Base-by-base conservation (phyloP, 805 yeast genomes). In the Saccharomyces kudriavzevii region DNA sequence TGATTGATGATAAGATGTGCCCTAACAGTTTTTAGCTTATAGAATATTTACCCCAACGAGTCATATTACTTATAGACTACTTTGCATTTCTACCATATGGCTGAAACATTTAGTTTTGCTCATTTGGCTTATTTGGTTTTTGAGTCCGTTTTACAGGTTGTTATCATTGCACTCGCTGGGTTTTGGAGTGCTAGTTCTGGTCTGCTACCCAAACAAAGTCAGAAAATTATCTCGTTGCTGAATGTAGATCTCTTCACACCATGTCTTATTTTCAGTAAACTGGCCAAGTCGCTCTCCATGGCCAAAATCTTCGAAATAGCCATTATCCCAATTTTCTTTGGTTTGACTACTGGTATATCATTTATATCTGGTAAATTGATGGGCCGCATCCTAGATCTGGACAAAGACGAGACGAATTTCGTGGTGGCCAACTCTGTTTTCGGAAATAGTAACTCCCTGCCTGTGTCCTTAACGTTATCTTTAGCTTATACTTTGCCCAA, bases 391-490 rank as follows among this genome's bases (percentile, higher is more conserved):
- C 67, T 90, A 57, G 63, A 70, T 6, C 73, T 94, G 61, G 87
- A 87, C 61, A 80, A 74, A 49, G 81, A 87, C 13, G 97, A 94
- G 70, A 66, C 88, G 3, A 91, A 92, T 71, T 92, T 89, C 63
- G 97, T 94, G 49, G 86, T 95, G 24, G 98, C 97, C 2, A 94
- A 94, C 95, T 89, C 94, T 2, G 96, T 91, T 5, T 92, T 92
- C 71, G 98, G 97, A 51, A 94, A 92, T 71, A 89, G 96, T 47
- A 92, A 92, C 74, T 87, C 96, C 10, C 78, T 92, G 53, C 98
- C 99, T 0, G 98, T 92, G 1, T 89, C 97, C 0, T 77, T 94
- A 59, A 87, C 94, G 0, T 74, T 94, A 53, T 85, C 96, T 0
- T 74, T 87, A 58, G 83, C 91, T 1, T 84, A 84, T 65, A 83